Evolutionary conservation across 805 yeast species (phyloP), one percentile per base, ranked within the genome.

Genomic region (Vanderwaltozyma verrucispora): DNA sequence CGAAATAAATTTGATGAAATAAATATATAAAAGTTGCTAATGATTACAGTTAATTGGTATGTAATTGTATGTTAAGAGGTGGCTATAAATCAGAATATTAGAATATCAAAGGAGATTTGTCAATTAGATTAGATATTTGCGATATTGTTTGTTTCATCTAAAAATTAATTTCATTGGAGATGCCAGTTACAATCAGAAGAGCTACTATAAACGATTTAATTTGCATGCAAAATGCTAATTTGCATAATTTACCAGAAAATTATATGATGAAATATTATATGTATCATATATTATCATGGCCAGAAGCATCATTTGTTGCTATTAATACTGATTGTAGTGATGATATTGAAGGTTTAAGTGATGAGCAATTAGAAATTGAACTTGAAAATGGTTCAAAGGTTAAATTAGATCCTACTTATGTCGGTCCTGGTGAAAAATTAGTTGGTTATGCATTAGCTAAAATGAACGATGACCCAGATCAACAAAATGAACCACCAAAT

Each of bases 371-470:
- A 14, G 43, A 53, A 30, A 16, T 51, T 19, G 50, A 58, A 32
- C 29, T 38, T 10, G 49, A 48, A 1, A 42, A 37, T 8, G 50
- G 50, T 9, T 41, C 49, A 25, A 49, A 44, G 28, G 45, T 56
- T 18, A 77, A 75, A 46, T 71, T 76, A 18, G 83, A 77, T 48
- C 68, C 82, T 6, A 73, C 85, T 24, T 80, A 80, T 54, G 72
- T 79, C 33, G 54, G 49, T 5, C 68, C 69, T 15, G 80, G 80
- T 21, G 95, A 84, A 55, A 80, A 84, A 49, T 72, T 92, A 25
- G 94, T 92, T n/a, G 98, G 97, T 5, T 92, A 92, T 54, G 97
- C 86, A 4, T 67, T 92, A 46, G 95, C 95, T 1, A 92, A 92
- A 60, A 84, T 92, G 95, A 96, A 92, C 51, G 96, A 88, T 58